Evolutionary conservation across 2,329 filamentous ascomycete genomes (phyloP), one percentile per base, ranked within the genome.

Genomic region (Colletotrichum sp.): DNA sequence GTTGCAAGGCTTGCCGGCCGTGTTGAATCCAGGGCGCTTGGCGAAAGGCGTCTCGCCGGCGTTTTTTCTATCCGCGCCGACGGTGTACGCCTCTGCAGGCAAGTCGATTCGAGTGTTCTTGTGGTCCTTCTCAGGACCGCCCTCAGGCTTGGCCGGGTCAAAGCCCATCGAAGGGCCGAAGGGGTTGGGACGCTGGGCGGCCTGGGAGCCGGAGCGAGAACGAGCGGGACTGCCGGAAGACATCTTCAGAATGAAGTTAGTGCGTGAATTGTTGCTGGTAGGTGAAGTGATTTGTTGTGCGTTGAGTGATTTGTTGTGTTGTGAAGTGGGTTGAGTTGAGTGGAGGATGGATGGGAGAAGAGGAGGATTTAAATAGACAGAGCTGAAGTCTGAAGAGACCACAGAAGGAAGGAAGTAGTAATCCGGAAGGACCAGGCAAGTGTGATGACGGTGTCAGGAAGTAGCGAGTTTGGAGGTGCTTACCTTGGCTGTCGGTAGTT

Each of bases 21-120:
- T 89, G 77, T 93, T 94, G 82, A 90, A 92, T 0, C 86, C 88
- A 0, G 90, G 90, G 3, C 92, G 91, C 8, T 77, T 70, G 1
- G 88, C 79, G 69, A 86, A 88, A 0, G 82, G 82, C n/a, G 80
- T 80, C 13, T 80, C 79, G 5, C 78, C 78, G 0, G 79, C 71
- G 9, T 77, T 76, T 80, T 85, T 63, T 30, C 59, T 30, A 44
- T 34, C 26, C 64, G 34, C 52, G 57, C 65, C 66, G 68, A 34
- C 76, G 6, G 85, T 77, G 78, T 89, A 93, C 0, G 91, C 91
- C 79, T 92, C 91, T 0, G 90, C 84, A 0, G 91, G 91, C 1
- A 93, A 80, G 70, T 93, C 92, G 77, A 92, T 85, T 8, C 91
- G 89, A 0, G 84, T 87, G 68, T 87, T 87, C 1, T 80, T 81